Evolutionary conservation across 2,329 filamentous ascomycete species (phyloP).

Genomic region (Sordariomycetes sp.): DNA sequence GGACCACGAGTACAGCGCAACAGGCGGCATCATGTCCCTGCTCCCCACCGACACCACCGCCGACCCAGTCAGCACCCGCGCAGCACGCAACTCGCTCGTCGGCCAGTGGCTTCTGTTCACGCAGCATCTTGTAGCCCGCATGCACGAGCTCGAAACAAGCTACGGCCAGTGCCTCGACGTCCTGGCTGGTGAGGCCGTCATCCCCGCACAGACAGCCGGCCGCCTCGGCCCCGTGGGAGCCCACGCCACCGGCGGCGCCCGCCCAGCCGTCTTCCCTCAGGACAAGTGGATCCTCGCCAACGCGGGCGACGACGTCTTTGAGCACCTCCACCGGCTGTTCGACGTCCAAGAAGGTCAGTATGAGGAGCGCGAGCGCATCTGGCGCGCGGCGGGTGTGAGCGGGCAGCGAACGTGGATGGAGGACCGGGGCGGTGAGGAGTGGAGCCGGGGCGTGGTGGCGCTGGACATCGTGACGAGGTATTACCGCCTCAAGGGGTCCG

Average conservation of each 20-base stretch:
- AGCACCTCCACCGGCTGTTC: constrained; percentile 30
- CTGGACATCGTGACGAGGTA: constrained; percentile 37
- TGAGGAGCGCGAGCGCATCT: constrained; percentile 19
- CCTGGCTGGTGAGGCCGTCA: constrained; percentile 32
- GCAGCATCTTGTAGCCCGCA: constrained; percentile 37
- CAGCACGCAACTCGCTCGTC: constrained; percentile 36
- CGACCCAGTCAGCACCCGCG: constrained; percentile 18
- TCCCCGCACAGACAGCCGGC: constrained; percentile 38
- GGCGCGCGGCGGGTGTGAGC: constrained; percentile 21
- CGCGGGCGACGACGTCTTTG: constrained; percentile 35
- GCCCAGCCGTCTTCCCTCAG: constrained; percentile 40
- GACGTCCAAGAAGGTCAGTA: constrained; percentile 29
- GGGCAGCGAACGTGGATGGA: constrained; percentile 23
- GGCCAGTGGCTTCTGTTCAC: constrained; percentile 43
- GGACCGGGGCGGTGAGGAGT: constrained; percentile 14
- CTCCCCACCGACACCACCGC: constrained; percentile 27
- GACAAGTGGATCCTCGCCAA: constrained; percentile 43
- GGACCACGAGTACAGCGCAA: constrained; percentile 42
- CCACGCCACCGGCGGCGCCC: constrained; percentile 26
- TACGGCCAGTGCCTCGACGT: constrained; percentile 37
- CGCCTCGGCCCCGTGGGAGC: constrained; percentile 22
- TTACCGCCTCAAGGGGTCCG: constrained; percentile 32
- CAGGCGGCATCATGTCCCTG: constrained; percentile 41
- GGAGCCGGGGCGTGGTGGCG: constrained; percentile 29
- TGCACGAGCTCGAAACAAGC: constrained; percentile 42